Evolutionary conservation across 495 filamentous ascomycete species (phyloP), one percentile per base, ranked within the genome.

Genomic region (Lophiostoma macrostomum): DNA sequence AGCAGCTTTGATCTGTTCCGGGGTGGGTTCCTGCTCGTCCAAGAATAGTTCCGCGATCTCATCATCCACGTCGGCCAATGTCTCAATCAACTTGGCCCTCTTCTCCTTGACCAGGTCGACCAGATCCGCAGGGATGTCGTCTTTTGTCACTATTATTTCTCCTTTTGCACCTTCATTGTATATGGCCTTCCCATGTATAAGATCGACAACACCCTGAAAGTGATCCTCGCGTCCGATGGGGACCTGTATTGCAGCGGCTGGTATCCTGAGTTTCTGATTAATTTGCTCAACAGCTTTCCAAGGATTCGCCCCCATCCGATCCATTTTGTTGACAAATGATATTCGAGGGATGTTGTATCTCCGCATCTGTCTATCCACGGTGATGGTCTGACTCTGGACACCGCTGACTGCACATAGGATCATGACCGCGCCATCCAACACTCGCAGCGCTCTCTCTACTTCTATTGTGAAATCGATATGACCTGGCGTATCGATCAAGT

Each of bases 391-490:
- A 61, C 82, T 87, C 75, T 99, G 94, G 3, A 99, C 94, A 66
- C 94, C 94, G 49, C 87, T 93, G 25, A 97, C 94, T 38, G 94
- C 94, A 69, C 94, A 99, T 22, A 99, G 77, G 67, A 99, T 95
- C 90, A 99, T 95, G 68, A 96, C 90, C 12, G 94, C 94, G 28
- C 94, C 94, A 69, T 99, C 94, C 31, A 99, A 77, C 54, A 99
- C 94, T 68, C 94, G 79, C 73, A 99, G 75, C 57, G 94, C 94
- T 65, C 94, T 78, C 75, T 99, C 94, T 48, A 99, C 94, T 73
- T 99, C 94, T 64, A 99, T 99, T 10, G 94, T 99, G 65, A 99
- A 99, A 68, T 99, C 94, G 64, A 99, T 97, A 73, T 99, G 94
- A 22, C 94, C 94, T 10, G 94, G 94, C 0, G 94, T 99, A 70